A percentile compares a stretch with the other conserved stretches of the same genome.
These are phyloP conservation scores for Phaeosphaeria sp. DNA, from an alignment of 2,329 filamentous ascomycete species.

Conservation along the genomic window DNA sequence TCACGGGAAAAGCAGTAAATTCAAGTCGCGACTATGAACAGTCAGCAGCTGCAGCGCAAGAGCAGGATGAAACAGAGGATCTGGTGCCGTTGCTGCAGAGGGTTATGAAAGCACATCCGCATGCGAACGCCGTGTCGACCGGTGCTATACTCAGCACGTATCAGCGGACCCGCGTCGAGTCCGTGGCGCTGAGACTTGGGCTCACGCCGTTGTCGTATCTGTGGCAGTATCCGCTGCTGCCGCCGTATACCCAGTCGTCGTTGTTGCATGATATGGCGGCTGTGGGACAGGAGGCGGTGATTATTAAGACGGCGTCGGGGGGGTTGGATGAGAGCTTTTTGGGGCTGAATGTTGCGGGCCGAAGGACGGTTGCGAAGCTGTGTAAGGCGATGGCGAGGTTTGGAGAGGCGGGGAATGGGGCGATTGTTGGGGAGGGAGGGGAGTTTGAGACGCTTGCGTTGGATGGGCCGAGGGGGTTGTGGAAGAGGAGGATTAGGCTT, in stretches of 20 bases:
- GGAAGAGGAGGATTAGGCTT: conserved; percentile 74
- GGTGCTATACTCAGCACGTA: conserved; percentile 95
- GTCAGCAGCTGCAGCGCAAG: conserved; percentile 17
- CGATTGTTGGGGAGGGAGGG: conserved; percentile 87
- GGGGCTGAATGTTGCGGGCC: conserved; percentile 78
- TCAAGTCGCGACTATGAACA: conserved; percentile 72
- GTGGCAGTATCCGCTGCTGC: conserved; percentile 87
- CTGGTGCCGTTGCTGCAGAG: conserved; percentile 75
- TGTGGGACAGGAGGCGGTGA: conserved; percentile 81
- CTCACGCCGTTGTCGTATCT: conserved; percentile 84
- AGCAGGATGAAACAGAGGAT: conserved; percentile 84
- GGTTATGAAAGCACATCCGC: conserved; percentile 73
- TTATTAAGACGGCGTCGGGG: conserved; percentile 93
- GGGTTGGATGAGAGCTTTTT: conserved; percentile 82
- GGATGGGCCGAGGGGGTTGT: conserved; percentile 76
- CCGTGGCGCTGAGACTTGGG: conserved; percentile 82
- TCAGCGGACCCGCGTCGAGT: conserved; percentile 94
- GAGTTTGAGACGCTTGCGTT: conserved; percentile 95
- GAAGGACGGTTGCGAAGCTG: conserved; percentile 55
- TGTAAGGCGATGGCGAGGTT: conserved; percentile 69
- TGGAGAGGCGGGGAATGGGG: conserved; percentile 68
- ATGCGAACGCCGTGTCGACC: conserved; percentile 84
- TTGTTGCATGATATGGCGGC: conserved; percentile 83
- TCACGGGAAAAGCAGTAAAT: conserved; percentile 74
- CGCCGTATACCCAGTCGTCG: conserved; percentile 56